Evolutionary conservation across 306 rosid species (phyloP), one percentile per base, ranked within the genome.

Genomic region (Quercus alba): DNA sequence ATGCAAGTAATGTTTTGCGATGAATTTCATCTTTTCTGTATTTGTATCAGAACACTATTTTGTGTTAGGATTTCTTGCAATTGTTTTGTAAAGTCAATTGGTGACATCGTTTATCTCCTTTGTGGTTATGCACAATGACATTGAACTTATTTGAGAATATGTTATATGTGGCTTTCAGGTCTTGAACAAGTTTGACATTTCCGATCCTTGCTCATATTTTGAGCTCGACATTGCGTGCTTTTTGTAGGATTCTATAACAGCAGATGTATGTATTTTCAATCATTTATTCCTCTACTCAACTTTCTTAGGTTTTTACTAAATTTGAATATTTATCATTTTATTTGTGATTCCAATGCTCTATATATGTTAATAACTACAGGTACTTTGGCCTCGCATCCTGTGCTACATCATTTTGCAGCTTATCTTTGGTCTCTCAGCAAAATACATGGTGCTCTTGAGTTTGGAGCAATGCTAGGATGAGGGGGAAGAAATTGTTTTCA

Each of bases 191-290:
- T 95, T 93, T 0, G 92, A 95, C 89, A 91, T 95, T 84, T 85
- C 96, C 2, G 97, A 95, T 87, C 98, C 98, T 0, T 95, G 99
- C 94, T 95, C 99, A 72, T 93, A 82, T 38, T 94, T 90, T 30
- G 97, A 95, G 82, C 85, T 95, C 54, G 78, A 83, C 83, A 77
- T 95, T 10, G 92, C 88, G 85, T 89, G 88, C 74, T 85, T 95
- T 66, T 70, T 95, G 41, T 92, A 85, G 86, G 56, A 73, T 72
- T 59, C 67, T 18, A 26, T 49, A 49, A 64, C 70, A 58, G 64
- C 55, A 23, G 77, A 85, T 77, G 95, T 82, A 78, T 88, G 95
- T 67, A 20, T 84, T 9, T 18, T 79, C 67, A 30, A 58, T 75
- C 64, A 33, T 44, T 46, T 33, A 58, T 73, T 78, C 76, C 73